Conservation (phyloP, 495 filamentous ascomycete species). For the Lepidopterella palustris region DNA sequence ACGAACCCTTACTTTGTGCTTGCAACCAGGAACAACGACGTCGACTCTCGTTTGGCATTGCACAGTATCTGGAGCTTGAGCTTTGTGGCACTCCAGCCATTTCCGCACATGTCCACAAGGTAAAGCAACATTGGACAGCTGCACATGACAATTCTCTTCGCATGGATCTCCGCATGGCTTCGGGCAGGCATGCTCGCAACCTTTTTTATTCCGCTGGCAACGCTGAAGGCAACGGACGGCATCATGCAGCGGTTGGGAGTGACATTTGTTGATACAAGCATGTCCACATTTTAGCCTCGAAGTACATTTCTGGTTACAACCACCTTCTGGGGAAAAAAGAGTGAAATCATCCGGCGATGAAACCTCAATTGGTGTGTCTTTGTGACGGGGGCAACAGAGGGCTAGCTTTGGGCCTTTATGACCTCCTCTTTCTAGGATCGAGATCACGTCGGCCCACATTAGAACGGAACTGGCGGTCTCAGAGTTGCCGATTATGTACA, state of each 20-base stretch:
- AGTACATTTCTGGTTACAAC: constrained; percentile 56
- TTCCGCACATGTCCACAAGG: constrained; percentile 54
- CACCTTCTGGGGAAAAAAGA: constrained; percentile 60
- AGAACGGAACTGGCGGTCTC: constrained; percentile 47
- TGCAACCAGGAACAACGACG: constrained; percentile 46
- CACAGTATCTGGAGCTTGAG: constrained; percentile 36
- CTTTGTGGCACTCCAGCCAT: constrained; percentile 48
- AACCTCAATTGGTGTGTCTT: constrained; percentile 49
- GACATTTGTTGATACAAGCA: constrained; percentile 61
- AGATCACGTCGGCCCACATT: constrained; percentile 66
- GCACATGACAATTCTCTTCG: constrained; percentile 41
- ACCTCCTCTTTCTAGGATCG: constrained; percentile 42
- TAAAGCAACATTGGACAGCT: constrained; percentile 40
- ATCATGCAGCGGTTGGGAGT: constrained; percentile 59
- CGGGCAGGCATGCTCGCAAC: constrained; percentile 45
- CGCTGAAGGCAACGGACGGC: constrained; percentile 52
- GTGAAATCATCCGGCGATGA: constrained; percentile 58
- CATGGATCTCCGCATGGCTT: constrained; percentile 56
- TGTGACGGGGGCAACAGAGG: constrained; percentile 64
- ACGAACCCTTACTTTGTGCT: constrained; percentile 45
- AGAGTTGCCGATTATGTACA: constrained; percentile 78
- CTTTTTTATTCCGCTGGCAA: constrained; percentile 52
- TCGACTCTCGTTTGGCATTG: constrained; percentile 37
- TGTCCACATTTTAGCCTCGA: constrained; percentile 65
- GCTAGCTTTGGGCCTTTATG: constrained; percentile 51